A percentile compares a stretch with the other conserved stretches of the same genome.
Evolutionary conservation across 176 grass and related monocot species (phyloP).

Genomic region (Pontederia crassipes): DNA sequence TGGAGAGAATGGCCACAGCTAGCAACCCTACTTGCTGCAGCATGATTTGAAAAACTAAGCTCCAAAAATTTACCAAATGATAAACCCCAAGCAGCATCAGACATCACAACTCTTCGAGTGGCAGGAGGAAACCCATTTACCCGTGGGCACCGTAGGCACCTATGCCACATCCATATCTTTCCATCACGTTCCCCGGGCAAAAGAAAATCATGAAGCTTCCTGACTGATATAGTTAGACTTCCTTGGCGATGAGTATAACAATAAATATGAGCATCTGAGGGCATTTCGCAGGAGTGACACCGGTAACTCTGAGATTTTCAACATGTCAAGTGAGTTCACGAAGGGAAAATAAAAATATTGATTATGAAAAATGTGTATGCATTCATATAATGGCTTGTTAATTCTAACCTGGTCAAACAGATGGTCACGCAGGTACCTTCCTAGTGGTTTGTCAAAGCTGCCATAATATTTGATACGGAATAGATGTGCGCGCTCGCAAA

Average conservation of each 20-base stretch:
- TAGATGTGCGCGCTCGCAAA: constrained; percentile 80
- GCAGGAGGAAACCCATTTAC: constrained; percentile 64
- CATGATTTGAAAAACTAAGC: constrained; percentile 99
- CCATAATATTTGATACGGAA: constrained; percentile 96
- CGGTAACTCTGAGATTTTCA: constrained; percentile 52
- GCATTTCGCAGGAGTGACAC: constrained; percentile 73
- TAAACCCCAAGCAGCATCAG: constrained; percentile 97
- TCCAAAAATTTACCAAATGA: constrained; percentile 99
- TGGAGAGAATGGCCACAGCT: constrained; percentile 99
- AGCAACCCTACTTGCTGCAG: constrained; percentile 91
- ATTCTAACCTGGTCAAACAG: constrained; percentile 76
- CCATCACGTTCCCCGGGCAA: constrained; percentile 71
- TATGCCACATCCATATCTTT: constrained; percentile 99
- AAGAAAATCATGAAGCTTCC: constrained; percentile 43
- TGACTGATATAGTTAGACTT: constrained; percentile 89
- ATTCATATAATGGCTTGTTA: not conserved
- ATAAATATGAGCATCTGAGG: constrained; percentile 83
- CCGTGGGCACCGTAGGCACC: constrained; percentile 72
- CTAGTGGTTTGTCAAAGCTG: constrained; percentile 82
- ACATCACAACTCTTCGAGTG: constrained; percentile 97
- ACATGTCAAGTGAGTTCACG: not conserved
- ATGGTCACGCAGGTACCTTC: constrained; percentile 82
- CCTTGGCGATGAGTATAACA: constrained; percentile 94
- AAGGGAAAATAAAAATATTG: not conserved
- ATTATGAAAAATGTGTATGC: not conserved